Evolutionary conservation across 768 basidiomycete genomes (phyloP), one percentile per base, ranked within the genome.

Genomic region (Mycena crocata): DNA sequence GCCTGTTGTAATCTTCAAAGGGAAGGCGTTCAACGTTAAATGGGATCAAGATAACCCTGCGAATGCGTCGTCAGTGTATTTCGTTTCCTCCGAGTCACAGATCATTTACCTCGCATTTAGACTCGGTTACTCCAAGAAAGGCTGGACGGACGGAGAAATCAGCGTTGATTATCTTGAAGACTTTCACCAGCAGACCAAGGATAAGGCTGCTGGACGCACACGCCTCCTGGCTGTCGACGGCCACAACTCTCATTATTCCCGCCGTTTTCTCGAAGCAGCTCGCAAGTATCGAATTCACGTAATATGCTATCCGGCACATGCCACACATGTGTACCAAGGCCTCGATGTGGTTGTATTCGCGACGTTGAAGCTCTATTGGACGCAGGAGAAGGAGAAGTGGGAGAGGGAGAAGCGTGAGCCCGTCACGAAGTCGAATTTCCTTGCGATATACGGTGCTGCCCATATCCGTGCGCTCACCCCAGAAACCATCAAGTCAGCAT

Each of bases 301-400:
- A 6, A 64, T 86, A 0, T 83, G 80, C 64, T 86, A 85, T 73
- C 85, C 82, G 15, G 69, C 84, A 23, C 84, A 87, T 65, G 60
- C 71, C 4, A 85, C 72, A 1, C 72, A 73, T 44, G 48, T 73
- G 30, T 72, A 72, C 54, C 72, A 73, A 45, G 71, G 72, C 1
- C 69, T 73, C 40, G 71, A 73, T 55, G 66, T 73, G 4, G 69
- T 62, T 7, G 40, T 74, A 12, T 72, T 72, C 55, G 44, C n/a
- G 17, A 9, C 55, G 15, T 37, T 72, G 54, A 74, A 74, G 61
- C 19, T 13, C 26, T 55, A 51, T 54, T 72, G 66, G 69, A 58
- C 61, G 3, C 32, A 72, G 21, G 71, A 64, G 63, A 67, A 69
- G 34, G 31, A 61, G 10, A n/a, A 49, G 42, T 77, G 44, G 19